A percentile compares a stretch with the other conserved stretches of the same genome.
These are phyloP conservation scores for Schizopora paradoxa DNA, from an alignment of 1,284 basidiomycete species.

Conservation along the genomic window DNA sequence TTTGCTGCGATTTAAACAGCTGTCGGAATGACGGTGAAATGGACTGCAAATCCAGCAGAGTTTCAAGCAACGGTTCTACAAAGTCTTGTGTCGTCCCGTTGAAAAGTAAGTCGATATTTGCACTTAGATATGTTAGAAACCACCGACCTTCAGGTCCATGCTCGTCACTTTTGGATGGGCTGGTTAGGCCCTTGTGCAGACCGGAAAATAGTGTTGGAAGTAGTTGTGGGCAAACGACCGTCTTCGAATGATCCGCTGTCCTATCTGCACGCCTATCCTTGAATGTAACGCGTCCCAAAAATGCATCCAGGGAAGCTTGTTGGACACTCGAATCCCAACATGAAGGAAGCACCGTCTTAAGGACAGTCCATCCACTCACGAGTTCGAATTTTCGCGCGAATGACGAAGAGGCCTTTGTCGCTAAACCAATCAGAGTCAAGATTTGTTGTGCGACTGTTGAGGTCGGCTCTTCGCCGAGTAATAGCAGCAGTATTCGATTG, in stretches of 20 bases:
- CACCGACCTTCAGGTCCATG: too few relatives aligned
- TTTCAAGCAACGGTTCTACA: constrained; percentile 60
- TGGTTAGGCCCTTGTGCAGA: constrained; percentile 38
- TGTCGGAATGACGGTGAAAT: constrained; percentile 60
- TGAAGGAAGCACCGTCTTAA: constrained; percentile 59
- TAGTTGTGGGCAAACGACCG: constrained; percentile 57
- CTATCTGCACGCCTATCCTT: constrained; percentile 18
- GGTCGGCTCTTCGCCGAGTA: constrained; percentile 65
- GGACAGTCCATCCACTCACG: constrained; percentile 66
- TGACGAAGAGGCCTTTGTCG: constrained; percentile 46
- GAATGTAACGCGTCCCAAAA: constrained; percentile 41
- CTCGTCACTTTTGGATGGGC: too few relatives aligned
- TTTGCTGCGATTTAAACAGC: constrained; percentile 64
- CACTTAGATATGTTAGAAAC: neutral
- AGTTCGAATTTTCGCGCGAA: constrained; percentile 73
- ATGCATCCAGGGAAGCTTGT: constrained; percentile 55
- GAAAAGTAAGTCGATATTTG: constrained; percentile 14
- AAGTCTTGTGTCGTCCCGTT: constrained; percentile 37
- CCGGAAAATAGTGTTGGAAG: constrained; percentile 63
- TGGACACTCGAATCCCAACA: constrained; percentile 67
- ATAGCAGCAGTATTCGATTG: constrained; percentile 65
- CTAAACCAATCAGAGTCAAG: constrained; percentile 53
- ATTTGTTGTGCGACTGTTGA: constrained; percentile 54
- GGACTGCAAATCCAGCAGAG: constrained; percentile 59
- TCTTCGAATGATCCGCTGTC: constrained; percentile 23